Evolutionary conservation across 176 grass and related monocot species (phyloP), one percentile per base, ranked within the genome.

Genomic region (Phragmites australis): DNA sequence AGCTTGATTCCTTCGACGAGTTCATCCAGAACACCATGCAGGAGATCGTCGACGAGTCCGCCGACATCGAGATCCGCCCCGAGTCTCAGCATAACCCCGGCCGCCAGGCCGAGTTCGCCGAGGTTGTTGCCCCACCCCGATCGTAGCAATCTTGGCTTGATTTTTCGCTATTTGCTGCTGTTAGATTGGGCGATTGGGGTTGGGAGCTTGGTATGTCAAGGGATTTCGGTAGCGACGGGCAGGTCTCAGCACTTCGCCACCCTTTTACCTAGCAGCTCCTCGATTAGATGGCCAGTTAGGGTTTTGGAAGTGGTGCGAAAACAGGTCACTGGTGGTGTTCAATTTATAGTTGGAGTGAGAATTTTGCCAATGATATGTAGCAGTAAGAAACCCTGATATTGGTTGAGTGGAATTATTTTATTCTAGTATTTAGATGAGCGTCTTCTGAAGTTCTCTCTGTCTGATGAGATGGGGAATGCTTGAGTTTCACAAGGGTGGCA

Each of bases 11-110:
- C 60, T 99, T 99, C 74, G 96, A 99, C 43, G 88, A 93, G 90
- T 99, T 99, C 73, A 99, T 99, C 63, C 90, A 95, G 88, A 99
- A 95, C 71, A 95, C 88, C 52, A 99, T 95, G 96, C 96, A 99
- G 78, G 96, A 99, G 65, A 99, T 99, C 45, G 96, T 99, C 31
- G 90, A 95, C 12, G 93, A 99, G 74, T 95, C 96, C 2, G 93
- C 90, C 4, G 88, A 95, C 65, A 99, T 95, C 60, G 96, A 99
- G 86, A 99, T 99, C 66, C 90, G 93, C 6, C 92, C 96, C 47
- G 96, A 99, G 84, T 93, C 93, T 34, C 96, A 99, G 84, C 93
- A 99, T 79, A 99, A 99, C 84, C 96, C 96, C 11, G 93, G 96
- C 61, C 90, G 90, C 34, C 96, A 99, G 73, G 93, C 96, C 37